Conservation (phyloP, 73 alveolate species). For the Tetrahymena malaccensis region DNA sequence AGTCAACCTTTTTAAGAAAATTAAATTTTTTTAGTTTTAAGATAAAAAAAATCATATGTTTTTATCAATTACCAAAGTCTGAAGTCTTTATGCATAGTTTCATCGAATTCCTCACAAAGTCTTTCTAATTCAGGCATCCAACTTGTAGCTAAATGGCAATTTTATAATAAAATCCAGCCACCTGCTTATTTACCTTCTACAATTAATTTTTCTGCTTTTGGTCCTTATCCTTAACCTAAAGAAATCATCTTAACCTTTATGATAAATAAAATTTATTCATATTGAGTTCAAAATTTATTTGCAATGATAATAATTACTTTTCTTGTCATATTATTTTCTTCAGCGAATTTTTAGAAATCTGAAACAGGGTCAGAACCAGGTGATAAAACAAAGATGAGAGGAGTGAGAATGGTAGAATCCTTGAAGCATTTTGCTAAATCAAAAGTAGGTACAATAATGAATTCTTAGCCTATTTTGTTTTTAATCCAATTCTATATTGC, state of each 20-base stretch:
- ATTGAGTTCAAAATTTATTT: constrained; percentile 50
- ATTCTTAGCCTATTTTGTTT: constrained; percentile 90
- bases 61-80: constrained; percentile 83
- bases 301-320: background rate
- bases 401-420: constrained; percentile 95
- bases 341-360: constrained; percentile 95
- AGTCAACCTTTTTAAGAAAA: constrained; percentile 90
- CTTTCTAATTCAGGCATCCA: constrained; percentile 99
- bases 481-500: constrained; percentile 88
- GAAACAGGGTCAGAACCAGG: constrained; percentile 99
- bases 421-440: constrained; percentile 95
- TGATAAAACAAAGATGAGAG: constrained; percentile 97
- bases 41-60: too few relatives aligned
- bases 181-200: constrained; percentile 95
- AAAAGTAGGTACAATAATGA: constrained; percentile 98
- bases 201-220: constrained; percentile 94
- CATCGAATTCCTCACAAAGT: constrained; percentile 88
- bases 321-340: constrained; percentile 72
- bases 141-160: constrained; percentile 97
- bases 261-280: constrained; percentile 92
- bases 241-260: constrained; percentile 86
- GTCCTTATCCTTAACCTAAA: constrained; percentile 99
- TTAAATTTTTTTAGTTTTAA: constrained; percentile 48
- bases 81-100: constrained; percentile 97
- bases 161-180: constrained; percentile 98